These are phyloP conservation scores for Silene vulgaris DNA, from an alignment of 179 eudicot genomes.

Conservation along the genomic window DNA sequence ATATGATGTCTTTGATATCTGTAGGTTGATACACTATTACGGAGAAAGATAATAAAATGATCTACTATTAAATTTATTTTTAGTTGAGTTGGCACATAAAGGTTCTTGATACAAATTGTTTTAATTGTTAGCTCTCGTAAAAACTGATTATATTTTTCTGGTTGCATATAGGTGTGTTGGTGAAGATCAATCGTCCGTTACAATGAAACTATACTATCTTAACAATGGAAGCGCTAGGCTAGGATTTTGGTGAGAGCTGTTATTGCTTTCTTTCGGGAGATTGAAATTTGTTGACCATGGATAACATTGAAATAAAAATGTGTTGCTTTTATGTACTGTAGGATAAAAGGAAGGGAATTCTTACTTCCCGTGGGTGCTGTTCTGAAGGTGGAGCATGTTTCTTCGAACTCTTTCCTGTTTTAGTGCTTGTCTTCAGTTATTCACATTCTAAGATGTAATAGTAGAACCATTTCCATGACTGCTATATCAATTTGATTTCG, in stretches of 20 bases:
- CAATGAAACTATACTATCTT: constrained; percentile 73
- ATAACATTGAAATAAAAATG: constrained; percentile 2
- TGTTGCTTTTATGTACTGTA: constrained; percentile 21
- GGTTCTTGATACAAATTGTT: neutral
- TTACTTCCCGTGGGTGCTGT: constrained; percentile 89
- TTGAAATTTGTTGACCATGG: neutral
- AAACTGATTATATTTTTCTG: constrained; percentile 11
- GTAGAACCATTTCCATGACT: neutral
- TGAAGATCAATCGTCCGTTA: constrained; percentile 80
- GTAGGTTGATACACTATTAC: neutral
- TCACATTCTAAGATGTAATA: neutral
- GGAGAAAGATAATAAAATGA: neutral
- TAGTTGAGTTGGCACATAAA: neutral
- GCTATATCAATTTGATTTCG: neutral
- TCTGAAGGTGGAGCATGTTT: constrained; percentile 51
- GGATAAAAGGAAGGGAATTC: constrained; percentile 81
- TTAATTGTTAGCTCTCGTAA: neutral
- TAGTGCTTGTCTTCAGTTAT: neutral
- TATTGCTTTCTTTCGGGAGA: neutral
- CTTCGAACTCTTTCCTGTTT: constrained; percentile 8
- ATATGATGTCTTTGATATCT: neutral
- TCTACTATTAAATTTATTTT: neutral
- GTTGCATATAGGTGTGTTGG: constrained; percentile 69
- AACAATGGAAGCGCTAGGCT: constrained; percentile 95
- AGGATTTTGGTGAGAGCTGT: constrained; percentile 87